phyloP scores from a whole-genome alignment of 352 stramenopile genomes.

The Globisporangium sylvaticum region DNA sequence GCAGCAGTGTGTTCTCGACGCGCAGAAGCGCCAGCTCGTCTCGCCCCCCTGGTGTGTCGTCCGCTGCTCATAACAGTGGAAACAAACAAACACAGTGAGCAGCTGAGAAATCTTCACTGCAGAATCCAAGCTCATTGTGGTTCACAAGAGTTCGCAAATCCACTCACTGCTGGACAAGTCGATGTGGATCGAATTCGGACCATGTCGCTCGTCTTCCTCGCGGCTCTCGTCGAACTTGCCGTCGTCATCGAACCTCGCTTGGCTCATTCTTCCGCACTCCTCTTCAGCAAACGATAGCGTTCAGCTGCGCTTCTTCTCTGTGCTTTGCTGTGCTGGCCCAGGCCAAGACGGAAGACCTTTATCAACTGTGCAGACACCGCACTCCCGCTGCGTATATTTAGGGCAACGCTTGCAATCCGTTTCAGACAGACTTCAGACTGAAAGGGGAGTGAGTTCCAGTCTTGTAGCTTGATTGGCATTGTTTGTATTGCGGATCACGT shows the following conservation, averaged over 20 bases:
- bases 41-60: slow-evolving; percentile 16
- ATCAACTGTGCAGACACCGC: not conserved
- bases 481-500: no score
- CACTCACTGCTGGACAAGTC: slow-evolving; percentile 26
- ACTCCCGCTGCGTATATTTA: not conserved
- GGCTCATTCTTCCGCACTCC: not conserved
- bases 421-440: not conserved
- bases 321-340: not conserved
- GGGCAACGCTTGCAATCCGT: not conserved
- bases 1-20: slow-evolving; percentile 61
- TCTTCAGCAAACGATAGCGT: not conserved
- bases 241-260: slow-evolving; percentile 2
- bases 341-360: not conserved
- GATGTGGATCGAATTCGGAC: slow-evolving; percentile 30
- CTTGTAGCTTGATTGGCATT: no score
- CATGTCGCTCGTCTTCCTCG: slow-evolving; percentile 17
- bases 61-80: slow-evolving; percentile 8
- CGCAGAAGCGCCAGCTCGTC: slow-evolving; percentile 51
- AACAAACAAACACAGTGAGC: not conserved
- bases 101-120: not conserved
- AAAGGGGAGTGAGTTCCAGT: no score
- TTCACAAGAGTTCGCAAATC: not conserved
- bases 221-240: slow-evolving; percentile 2
- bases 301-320: no score
- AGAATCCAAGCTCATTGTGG: not conserved